Percentiles rank a stretch among this genome's conserved stretches.
Conservation (phyloP, 2,329 filamentous ascomycete genomes). For the Sclerotinia borealis region DNA sequence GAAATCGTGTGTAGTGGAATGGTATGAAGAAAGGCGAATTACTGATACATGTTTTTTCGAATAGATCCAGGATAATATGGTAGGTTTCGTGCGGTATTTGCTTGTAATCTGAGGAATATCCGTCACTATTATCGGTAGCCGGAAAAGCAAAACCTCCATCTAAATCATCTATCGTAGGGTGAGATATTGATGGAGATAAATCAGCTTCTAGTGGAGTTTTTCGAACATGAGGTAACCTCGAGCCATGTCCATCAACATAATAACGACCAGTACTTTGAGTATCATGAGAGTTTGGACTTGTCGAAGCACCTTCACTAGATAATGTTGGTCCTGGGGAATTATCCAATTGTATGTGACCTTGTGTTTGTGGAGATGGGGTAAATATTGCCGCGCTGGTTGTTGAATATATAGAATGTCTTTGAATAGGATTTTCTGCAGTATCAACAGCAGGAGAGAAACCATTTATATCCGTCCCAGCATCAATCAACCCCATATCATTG, state of each 20-base stretch:
- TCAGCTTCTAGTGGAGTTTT: constrained; percentile 20
- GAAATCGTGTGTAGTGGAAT: constrained; percentile 18
- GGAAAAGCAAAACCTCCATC: constrained; percentile 15
- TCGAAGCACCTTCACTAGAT: not conserved
- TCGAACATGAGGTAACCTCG: constrained; percentile 22
- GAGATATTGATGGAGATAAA: constrained; percentile 4
- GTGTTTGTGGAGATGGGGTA: not conserved
- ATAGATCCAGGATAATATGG: constrained; percentile 17
- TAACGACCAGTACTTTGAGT: constrained; percentile 20
- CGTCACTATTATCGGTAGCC: constrained; percentile 5
- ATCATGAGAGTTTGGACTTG: constrained; percentile 13
- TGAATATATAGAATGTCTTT: not conserved
- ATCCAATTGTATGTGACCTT: constrained; percentile 8
- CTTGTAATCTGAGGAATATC: not conserved
- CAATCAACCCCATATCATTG: not conserved
- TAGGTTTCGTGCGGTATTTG: constrained; percentile 17
- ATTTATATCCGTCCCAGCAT: not conserved
- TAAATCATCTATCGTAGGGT: not conserved
- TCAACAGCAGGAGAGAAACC: constrained; percentile 10
- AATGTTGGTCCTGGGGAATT: constrained; percentile 17
- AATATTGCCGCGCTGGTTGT: not conserved
- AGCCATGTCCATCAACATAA: constrained; percentile 28
- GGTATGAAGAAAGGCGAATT: constrained; percentile 14
- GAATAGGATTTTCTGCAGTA: not conserved
- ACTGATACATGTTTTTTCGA: constrained; percentile 19